Conservation (phyloP, 352 stramenopile genomes). For the Phytophthora capsici region DNA sequence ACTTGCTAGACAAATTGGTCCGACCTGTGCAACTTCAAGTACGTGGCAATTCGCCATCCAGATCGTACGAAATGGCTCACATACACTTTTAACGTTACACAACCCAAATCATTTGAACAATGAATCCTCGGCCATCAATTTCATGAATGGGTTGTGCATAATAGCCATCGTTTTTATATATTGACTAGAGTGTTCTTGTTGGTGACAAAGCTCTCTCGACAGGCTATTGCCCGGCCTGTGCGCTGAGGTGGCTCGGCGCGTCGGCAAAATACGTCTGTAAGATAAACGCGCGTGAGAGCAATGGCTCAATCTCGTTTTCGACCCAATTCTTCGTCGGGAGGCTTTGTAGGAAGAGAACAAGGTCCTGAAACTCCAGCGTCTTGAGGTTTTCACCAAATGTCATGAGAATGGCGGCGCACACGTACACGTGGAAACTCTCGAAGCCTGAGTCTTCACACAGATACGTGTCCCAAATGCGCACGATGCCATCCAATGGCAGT, state of each 20-base stretch:
- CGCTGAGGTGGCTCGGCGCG: constrained; percentile 79
- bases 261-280: constrained; percentile 93
- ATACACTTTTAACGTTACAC: neutral
- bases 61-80: too few relatives aligned
- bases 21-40: too few relatives aligned
- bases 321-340: constrained; percentile 97
- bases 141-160: neutral
- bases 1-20: too few relatives aligned
- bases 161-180: constrained; percentile 22
- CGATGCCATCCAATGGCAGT: constrained; percentile 93
- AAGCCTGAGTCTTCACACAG: constrained; percentile 99
- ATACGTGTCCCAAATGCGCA: constrained; percentile 99
- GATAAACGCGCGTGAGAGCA: constrained; percentile 98
- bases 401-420: constrained; percentile 98
- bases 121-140: neutral
- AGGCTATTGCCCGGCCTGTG: constrained; percentile 30
- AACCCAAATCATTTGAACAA: neutral
- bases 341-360: constrained; percentile 97
- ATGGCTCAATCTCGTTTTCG: constrained; percentile 97
- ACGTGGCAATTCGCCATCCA: too few relatives aligned
- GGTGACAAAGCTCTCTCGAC: constrained; percentile 5
- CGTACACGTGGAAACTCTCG: constrained; percentile 99
- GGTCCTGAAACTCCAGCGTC: constrained; percentile 97
- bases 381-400: constrained; percentile 96
- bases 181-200: constrained; percentile 12